Evolutionary conservation across 192 early-diverging fungal species (phyloP).

Genomic region (Backusella parvicylindrica): DNA sequence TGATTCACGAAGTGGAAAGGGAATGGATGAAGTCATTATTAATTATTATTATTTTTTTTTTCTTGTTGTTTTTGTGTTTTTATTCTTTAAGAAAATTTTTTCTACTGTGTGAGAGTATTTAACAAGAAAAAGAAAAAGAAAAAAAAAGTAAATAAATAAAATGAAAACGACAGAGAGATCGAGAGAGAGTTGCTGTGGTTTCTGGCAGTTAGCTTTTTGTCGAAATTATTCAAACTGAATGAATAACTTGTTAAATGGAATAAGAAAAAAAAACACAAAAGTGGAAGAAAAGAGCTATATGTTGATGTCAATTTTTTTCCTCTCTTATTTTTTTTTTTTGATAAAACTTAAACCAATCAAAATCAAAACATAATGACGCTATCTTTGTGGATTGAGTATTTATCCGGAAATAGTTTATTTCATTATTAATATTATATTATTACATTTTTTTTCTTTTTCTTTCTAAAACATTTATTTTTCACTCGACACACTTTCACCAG

Average conservation of each 20-base stretch:
- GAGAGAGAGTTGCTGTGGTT: neutral
- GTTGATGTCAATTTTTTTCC: neutral
- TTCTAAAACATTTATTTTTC: too few species aligned
- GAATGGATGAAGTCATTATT: slow-evolving; percentile 7
- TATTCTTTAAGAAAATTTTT: neutral
- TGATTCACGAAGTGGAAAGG: slow-evolving; percentile 17
- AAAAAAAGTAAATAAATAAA: neutral
- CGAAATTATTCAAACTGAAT: neutral
- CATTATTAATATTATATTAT: neutral
- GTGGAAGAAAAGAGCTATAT: neutral
- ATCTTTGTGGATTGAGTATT: neutral
- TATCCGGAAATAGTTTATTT: too few species aligned
- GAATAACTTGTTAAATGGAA: neutral
- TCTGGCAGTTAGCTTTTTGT: neutral
- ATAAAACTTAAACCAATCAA: neutral
- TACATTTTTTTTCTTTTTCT: neutral
- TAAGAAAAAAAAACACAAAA: neutral
- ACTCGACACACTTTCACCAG: neutral
- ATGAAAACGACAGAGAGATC: neutral
- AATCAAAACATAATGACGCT: neutral
- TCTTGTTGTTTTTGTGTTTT: neutral
- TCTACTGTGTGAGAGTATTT: neutral
- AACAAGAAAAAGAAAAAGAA: neutral
- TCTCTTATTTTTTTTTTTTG: neutral
- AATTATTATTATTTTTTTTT: neutral